Evolutionary conservation across 1,284 basidiomycete species (phyloP).

Genomic region (Singerocomus inundabilis): DNA sequence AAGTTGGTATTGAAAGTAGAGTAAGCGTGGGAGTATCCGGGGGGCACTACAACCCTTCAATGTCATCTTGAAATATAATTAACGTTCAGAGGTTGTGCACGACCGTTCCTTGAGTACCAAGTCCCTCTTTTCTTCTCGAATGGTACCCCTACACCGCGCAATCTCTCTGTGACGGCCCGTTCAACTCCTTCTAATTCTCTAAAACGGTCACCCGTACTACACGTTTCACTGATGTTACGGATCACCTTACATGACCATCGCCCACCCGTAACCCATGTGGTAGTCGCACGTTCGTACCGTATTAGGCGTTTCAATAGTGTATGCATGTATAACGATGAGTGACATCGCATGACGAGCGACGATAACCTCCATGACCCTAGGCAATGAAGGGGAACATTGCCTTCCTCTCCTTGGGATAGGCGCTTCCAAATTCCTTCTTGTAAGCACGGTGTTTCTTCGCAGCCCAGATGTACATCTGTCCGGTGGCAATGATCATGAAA

Average conservation of each 20-base stretch:
- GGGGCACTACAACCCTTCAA: too few relatives aligned
- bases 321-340: background rate
- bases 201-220: constrained; percentile 13
- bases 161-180: constrained; percentile 49
- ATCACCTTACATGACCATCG: background rate
- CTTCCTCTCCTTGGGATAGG: constrained; percentile 76
- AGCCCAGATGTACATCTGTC: constrained; percentile 88
- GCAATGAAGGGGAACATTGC: constrained; percentile 75
- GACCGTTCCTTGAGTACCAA: background rate
- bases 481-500: constrained; percentile 69
- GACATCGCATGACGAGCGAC: background rate
- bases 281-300: background rate
- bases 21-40: constrained; percentile 11
- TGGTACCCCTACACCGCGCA: constrained; percentile 55
- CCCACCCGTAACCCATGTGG: background rate
- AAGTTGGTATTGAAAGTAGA: too few relatives aligned
- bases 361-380: background rate
- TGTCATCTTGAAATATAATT: too few relatives aligned
- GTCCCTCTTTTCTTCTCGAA: constrained; percentile 12
- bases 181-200: constrained; percentile 70
- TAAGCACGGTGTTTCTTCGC: constrained; percentile 89
- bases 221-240: constrained; percentile 2
- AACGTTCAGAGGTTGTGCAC: background rate
- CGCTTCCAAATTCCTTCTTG: constrained; percentile 90
- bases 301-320: background rate